Conservation (phyloP, 73 alveolate species). For the Strombidium stylifer region DNA sequence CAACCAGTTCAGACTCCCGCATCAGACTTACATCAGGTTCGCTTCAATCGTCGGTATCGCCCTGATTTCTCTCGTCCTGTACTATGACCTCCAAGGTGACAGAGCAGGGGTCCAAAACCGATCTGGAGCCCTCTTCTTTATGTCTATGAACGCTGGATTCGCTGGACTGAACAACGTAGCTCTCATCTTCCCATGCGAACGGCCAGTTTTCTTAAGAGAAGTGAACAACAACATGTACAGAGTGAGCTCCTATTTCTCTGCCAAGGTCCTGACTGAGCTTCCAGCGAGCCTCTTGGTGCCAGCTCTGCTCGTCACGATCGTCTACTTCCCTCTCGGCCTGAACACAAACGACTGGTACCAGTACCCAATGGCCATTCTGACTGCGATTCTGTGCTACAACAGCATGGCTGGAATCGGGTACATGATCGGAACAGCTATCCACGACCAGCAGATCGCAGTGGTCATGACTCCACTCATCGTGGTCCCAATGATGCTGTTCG, state of each 20-base stretch:
- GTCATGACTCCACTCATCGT: constrained; percentile 39
- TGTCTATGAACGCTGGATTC: constrained; percentile 4
- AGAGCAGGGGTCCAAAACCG: constrained; percentile 4
- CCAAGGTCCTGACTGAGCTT: constrained; percentile 54
- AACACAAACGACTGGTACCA: not conserved
- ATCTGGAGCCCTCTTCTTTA: not conserved
- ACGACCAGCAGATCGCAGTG: constrained; percentile 35
- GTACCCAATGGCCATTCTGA: too few species aligned
- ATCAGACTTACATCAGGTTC: not conserved
- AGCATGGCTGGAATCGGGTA: too few species aligned
- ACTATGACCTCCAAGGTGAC: not conserved
- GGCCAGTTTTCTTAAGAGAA: constrained; percentile 71
- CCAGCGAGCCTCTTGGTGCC: constrained; percentile 41
- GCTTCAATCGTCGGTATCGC: not conserved
- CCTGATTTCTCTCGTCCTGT: not conserved
- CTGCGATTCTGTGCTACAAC: too few species aligned
- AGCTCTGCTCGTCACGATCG: constrained; percentile 1
- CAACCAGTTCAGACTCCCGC: constrained; percentile 14
- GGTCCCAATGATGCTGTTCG: constrained; percentile 54
- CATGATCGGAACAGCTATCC: too few species aligned
- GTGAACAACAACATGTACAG: constrained; percentile 37
- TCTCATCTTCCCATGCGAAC: constrained; percentile 61
- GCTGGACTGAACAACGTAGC: not conserved
- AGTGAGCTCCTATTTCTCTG: constrained; percentile 47
- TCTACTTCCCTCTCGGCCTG: constrained; percentile 49